These are phyloP conservation scores for Cytospora mali DNA, from an alignment of 2,329 filamentous ascomycete species.

Conservation along the genomic window DNA sequence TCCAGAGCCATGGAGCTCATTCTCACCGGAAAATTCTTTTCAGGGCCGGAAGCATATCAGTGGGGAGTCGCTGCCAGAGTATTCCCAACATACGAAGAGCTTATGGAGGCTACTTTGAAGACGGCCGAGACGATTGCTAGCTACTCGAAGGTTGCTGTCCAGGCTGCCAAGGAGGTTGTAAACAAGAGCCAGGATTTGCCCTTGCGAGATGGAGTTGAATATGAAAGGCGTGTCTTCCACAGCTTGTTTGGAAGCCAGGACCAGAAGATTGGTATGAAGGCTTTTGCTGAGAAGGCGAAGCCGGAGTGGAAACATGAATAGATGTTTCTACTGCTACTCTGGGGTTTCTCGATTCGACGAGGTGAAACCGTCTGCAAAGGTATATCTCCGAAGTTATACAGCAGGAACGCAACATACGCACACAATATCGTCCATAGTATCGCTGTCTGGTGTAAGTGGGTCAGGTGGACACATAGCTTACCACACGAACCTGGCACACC, in stretches of 20 bases:
- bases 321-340: conserved; percentile 1
- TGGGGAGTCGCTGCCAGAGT: conserved; percentile 89
- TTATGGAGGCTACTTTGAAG: conserved; percentile 78
- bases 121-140: conserved; percentile 89
- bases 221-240: conserved; percentile 91
- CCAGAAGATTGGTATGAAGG: conserved; percentile 96
- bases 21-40: conserved; percentile 82
- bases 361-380: neutral
- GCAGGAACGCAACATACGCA: conserved; percentile 1
- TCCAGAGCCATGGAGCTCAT: conserved; percentile 89
- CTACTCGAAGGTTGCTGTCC: conserved; percentile 83
- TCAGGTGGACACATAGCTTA: conserved; percentile 21
- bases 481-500: conserved; percentile 17
- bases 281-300: conserved; percentile 94
- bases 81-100: conserved; percentile 77
- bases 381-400: neutral
- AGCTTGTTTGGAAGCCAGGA: conserved; percentile 90
- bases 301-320: conserved; percentile 85
- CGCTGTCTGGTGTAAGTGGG: conserved; percentile 24
- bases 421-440: conserved; percentile 16
- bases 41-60: conserved; percentile 78
- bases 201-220: conserved; percentile 89
- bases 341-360: neutral
- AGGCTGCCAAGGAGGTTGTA: conserved; percentile 95
- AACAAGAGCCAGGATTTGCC: conserved; percentile 96